Evolutionary conservation across 2,329 filamentous ascomycete species (phyloP).

Genomic region (Botrytis galanthina): DNA sequence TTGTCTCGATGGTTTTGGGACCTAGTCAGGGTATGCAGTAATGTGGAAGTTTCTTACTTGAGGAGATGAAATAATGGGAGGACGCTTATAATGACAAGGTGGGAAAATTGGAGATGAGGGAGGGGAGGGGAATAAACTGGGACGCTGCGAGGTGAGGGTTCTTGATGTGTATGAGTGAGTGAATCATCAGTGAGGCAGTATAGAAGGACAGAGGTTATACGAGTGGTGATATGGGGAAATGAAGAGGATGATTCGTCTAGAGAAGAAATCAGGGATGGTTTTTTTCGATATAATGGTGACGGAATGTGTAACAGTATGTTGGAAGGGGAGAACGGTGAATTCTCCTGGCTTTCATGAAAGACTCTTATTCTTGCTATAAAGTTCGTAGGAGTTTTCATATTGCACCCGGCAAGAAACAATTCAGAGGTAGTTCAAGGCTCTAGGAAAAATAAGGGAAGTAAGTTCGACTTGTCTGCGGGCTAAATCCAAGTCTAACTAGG

Average conservation of each 20-base stretch:
- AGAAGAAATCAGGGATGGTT: neutral
- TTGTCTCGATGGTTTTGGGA: neutral
- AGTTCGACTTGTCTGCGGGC: neutral
- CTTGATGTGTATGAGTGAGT: neutral
- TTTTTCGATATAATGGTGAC: neutral
- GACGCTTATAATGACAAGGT: neutral
- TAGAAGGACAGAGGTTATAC: too few relatives aligned
- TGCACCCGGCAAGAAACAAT: neutral
- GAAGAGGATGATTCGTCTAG: neutral
- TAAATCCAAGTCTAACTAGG: neutral
- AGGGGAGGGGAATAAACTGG: neutral
- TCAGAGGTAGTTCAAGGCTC: too few relatives aligned
- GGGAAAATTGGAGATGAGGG: neutral
- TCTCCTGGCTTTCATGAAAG: neutral
- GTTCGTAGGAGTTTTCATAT: neutral
- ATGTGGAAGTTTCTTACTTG: rapidly evolving
- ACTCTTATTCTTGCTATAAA: neutral
- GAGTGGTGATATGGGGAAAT: too few relatives aligned
- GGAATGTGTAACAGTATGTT: neutral
- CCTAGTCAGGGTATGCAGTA: neutral
- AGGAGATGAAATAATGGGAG: neutral
- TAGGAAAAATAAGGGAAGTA: neutral
- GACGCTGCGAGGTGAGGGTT: rapidly evolving
- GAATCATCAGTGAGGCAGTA: neutral
- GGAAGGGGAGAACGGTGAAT: neutral